Conservation (phyloP, 1,284 basidiomycete species). For the Heterobasidion occidentale region DNA sequence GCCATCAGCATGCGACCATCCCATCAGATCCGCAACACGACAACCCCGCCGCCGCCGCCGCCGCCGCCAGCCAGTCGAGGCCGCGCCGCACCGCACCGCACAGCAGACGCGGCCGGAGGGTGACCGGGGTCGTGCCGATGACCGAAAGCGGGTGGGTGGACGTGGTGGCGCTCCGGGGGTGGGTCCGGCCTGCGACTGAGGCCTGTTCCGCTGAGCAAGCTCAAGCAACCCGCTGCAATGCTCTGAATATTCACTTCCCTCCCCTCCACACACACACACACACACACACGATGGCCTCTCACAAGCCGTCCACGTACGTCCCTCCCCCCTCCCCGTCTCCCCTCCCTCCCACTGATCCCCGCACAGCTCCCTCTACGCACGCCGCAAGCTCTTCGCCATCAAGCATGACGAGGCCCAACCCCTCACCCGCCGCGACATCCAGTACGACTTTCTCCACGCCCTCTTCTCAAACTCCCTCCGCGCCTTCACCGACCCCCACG, state of each 20-base stretch:
- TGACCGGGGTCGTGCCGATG: not conserved
- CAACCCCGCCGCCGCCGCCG: no score
- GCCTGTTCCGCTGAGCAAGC: not conserved
- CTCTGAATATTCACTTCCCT: not conserved
- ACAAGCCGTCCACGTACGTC: slow-evolving; percentile 10
- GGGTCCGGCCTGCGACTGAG: not conserved
- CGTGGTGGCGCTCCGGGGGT: no score
- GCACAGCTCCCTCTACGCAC: slow-evolving; percentile 27
- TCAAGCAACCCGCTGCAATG: not conserved
- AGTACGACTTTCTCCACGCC: slow-evolving; percentile 65
- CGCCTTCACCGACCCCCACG: slow-evolving; percentile 37
- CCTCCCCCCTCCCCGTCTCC: not conserved
- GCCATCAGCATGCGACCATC: no score
- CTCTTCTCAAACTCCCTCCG: slow-evolving; percentile 61
- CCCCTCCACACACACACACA: not conserved
- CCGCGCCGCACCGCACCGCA: not conserved
- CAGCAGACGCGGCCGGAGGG: no score
- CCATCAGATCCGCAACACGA: no score
- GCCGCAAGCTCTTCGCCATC: slow-evolving; percentile 35
- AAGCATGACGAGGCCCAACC: slow-evolving; percentile 57
- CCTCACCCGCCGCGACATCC: slow-evolving; percentile 58
- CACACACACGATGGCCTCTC: slow-evolving; percentile 9
- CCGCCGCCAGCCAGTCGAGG: no score
- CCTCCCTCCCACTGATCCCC: not conserved
- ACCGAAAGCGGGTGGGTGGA: not conserved